Percentiles rank a stretch among this genome's conserved stretches.
Conservation (phyloP, 2,329 filamentous ascomycete species). For the Hansfordia pulvinata region DNA sequence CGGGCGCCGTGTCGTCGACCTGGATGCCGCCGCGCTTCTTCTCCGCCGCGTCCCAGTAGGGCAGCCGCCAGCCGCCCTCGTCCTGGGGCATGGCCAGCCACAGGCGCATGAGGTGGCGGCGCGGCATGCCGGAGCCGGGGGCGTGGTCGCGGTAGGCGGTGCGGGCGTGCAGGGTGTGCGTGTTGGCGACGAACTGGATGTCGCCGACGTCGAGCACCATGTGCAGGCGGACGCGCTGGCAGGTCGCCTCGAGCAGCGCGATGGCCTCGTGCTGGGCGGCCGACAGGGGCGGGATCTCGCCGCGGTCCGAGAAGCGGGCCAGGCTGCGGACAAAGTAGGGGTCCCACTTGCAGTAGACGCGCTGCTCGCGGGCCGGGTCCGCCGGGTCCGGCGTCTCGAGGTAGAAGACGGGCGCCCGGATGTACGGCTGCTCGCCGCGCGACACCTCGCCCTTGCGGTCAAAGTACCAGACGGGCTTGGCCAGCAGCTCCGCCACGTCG, state of each 20-base stretch:
- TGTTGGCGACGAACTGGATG: conserved; percentile 76
- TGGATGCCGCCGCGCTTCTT: conserved; percentile 85
- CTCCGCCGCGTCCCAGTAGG: conserved; percentile 68
- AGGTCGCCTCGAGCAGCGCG: conserved; percentile 61
- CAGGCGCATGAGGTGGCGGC: conserved; percentile 68
- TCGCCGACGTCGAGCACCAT: conserved; percentile 81
- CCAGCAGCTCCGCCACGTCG: conserved; percentile 63
- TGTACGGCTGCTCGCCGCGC: conserved; percentile 61
- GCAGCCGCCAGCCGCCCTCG: conserved; percentile 77
- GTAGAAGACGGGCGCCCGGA: conserved; percentile 61
- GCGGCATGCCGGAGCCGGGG: conserved; percentile 49
- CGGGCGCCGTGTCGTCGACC: conserved; percentile 66
- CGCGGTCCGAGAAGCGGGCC: conserved; percentile 57
- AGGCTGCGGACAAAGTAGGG: conserved; percentile 77
- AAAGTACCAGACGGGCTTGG: conserved; percentile 78
- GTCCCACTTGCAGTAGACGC: conserved; percentile 78
- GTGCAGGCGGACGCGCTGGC: conserved; percentile 59
- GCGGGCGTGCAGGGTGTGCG: conserved; percentile 67
- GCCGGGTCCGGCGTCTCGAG: conserved; percentile 41
- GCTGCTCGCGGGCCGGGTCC: conserved; percentile 35
- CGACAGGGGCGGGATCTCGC: conserved; percentile 60
- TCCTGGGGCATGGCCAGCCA: conserved; percentile 73
- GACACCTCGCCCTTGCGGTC: conserved; percentile 79
- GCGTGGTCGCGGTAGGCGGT: conserved; percentile 61
- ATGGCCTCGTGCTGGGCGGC: conserved; percentile 55